Percentiles rank a stretch among this genome's conserved stretches.
Evolutionary conservation across 2,329 filamentous ascomycete genomes (phyloP).

Genomic region (Cordyceps militaris): DNA sequence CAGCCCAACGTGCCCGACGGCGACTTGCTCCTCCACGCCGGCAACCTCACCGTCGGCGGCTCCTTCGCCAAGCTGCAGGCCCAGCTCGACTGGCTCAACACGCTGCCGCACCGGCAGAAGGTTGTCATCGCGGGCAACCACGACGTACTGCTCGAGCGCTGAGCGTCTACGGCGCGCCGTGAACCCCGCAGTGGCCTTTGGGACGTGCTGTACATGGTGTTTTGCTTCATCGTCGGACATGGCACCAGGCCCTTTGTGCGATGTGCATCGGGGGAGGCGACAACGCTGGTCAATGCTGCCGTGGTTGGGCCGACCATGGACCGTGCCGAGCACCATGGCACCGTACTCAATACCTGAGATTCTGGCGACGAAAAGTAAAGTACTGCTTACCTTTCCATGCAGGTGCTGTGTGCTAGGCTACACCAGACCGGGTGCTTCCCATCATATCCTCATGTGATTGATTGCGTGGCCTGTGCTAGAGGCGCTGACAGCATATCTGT

Average conservation of each 20-base stretch:
- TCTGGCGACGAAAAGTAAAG: neutral
- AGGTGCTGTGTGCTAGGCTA: too few relatives aligned
- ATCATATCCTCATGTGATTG: too few relatives aligned
- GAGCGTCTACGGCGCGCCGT: constrained; percentile 29
- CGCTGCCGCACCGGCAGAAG: constrained; percentile 35
- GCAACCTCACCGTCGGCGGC: constrained; percentile 41
- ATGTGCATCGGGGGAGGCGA: neutral
- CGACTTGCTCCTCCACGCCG: constrained; percentile 41
- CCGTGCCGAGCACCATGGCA: neutral
- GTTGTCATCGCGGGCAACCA: constrained; percentile 42
- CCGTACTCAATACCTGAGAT: neutral
- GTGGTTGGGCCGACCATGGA: constrained; percentile 5
- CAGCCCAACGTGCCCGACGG: constrained; percentile 32
- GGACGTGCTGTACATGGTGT: neutral
- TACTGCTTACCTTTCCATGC: neutral
- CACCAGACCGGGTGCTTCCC: too few relatives aligned
- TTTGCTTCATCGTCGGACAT: neutral
- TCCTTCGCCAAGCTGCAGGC: constrained; percentile 33
- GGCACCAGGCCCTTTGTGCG: neutral
- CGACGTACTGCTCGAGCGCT: constrained; percentile 30
- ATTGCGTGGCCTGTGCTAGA: too few relatives aligned
- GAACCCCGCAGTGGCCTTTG: constrained; percentile 17
- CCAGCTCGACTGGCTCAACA: constrained; percentile 34
- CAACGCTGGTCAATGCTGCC: constrained; percentile 5
- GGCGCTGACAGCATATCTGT: too few relatives aligned